Evolutionary conservation across 306 rosid species (phyloP), one percentile per base, ranked within the genome.

Genomic region (Ziziphus jujuba): DNA sequence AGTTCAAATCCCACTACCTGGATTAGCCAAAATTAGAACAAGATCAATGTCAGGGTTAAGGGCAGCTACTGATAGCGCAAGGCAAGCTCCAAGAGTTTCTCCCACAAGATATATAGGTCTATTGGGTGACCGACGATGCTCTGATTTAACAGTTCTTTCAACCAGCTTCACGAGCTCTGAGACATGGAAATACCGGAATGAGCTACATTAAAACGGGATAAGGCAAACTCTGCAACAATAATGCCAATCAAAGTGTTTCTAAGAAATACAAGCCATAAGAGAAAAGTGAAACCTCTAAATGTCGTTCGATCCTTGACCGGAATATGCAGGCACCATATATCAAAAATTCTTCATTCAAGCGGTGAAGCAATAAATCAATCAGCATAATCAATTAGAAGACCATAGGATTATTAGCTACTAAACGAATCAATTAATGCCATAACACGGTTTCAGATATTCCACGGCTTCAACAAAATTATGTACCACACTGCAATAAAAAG

Each of bases 271-370:
- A 22, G 35, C n/a, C 21, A 31, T 16, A 2, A 65, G 44, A 22
- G 59, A 24, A 38, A 64, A 60, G 23, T 49, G 48, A 61, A 28
- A 90, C 96, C 96, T 77, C 75, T 62, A 77, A 90, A 86, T 72
- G 85, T 69, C 52, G 97, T 90, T 67, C 92, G 82, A 80, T 93
- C 95, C 74, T 66, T 73, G 16, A 77, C 87, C 23, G 99, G 96
- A 74, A 86, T 86, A 77, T 93, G 99, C 87, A 93, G 81, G 91
- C 99, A 86, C 91, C 91, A 86, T 62, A 88, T 17, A 43, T 93
- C 84, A 75, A 86, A 93, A 36, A 86, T 73, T 84, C 97, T 93
- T 71, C 78, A 83, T 69, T 56, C 72, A 79, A 60, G 44, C n/a
- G 38, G 52, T 55, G 7, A n/a, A 69, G 54, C 10, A 65, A 28